A percentile compares a stretch with the other conserved stretches of the same genome.
Conservation (phyloP, 768 basidiomycete species). For the Macrolepiota albuminosa region DNA sequence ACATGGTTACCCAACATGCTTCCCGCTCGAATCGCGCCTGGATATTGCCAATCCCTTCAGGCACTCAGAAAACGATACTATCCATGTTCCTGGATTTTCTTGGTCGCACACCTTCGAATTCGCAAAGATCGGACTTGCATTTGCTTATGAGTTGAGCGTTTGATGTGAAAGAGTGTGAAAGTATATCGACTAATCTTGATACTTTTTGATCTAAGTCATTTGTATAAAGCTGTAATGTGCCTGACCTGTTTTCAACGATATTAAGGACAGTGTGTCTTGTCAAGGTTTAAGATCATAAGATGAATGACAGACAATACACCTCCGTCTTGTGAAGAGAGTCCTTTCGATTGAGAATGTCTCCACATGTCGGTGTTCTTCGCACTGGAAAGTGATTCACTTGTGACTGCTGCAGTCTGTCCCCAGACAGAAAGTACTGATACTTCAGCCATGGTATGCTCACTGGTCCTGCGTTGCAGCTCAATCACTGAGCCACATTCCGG, state of each 20-base stretch:
- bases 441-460: too few relatives aligned
- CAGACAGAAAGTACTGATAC: too few relatives aligned
- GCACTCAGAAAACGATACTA: constrained; percentile 39
- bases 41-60: constrained; percentile 24
- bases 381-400: neutral
- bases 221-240: neutral
- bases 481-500: too few relatives aligned
- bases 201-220: neutral
- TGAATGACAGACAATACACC: neutral
- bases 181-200: neutral
- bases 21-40: constrained; percentile 21
- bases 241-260: neutral
- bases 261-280: neutral
- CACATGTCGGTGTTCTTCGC: neutral
- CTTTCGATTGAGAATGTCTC: neutral
- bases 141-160: constrained; percentile 12
- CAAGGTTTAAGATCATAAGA: neutral
- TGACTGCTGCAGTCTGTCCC: too few relatives aligned
- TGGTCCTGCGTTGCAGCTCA: too few relatives aligned
- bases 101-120: constrained; percentile 63
- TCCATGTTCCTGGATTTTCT: constrained; percentile 36
- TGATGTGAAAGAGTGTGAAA: neutral
- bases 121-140: constrained; percentile 37
- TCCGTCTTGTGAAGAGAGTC: neutral
- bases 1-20: constrained; percentile 51